Conservation (phyloP, 768 basidiomycete species). For the Paxillus involutus region DNA sequence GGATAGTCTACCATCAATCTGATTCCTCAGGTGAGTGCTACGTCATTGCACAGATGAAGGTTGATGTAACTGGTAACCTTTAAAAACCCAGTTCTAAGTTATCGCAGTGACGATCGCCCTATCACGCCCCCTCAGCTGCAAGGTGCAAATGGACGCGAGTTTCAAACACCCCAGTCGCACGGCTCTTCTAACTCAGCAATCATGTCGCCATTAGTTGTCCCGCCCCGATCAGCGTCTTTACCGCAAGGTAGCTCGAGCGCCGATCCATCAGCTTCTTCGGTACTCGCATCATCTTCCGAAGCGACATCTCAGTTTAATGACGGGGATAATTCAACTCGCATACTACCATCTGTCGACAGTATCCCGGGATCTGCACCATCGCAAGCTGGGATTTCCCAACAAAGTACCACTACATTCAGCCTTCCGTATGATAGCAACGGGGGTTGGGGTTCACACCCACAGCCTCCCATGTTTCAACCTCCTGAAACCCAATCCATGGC, state of each 20-base stretch:
- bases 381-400: constrained; percentile 9
- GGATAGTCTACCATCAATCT: constrained; percentile 26
- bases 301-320: constrained; percentile 30
- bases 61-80: not conserved
- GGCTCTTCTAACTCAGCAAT: not conserved
- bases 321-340: constrained; percentile 6
- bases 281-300: constrained; percentile 7
- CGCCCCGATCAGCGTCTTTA: constrained; percentile 23
- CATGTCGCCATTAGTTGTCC: constrained; percentile 14
- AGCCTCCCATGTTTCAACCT: constrained; percentile 6
- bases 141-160: constrained; percentile 9
- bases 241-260: constrained; percentile 8
- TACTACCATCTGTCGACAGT: constrained; percentile 2
- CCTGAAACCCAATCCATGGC: constrained; percentile 35
- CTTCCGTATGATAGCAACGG: constrained; percentile 1
- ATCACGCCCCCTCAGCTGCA: constrained; percentile 17
- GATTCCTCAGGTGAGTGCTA: constrained; percentile 34
- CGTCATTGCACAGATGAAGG: not conserved
- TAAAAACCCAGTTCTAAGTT: constrained; percentile 3
- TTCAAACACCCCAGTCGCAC: constrained; percentile 2
- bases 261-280: constrained; percentile 5
- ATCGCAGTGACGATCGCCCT: constrained; percentile 22
- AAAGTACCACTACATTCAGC: not conserved
- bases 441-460: constrained; percentile 5
- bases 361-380: constrained; percentile 1